These are phyloP conservation scores for Flaveria floridana DNA, from an alignment of 140 eudicot species.

Conservation along the genomic window DNA sequence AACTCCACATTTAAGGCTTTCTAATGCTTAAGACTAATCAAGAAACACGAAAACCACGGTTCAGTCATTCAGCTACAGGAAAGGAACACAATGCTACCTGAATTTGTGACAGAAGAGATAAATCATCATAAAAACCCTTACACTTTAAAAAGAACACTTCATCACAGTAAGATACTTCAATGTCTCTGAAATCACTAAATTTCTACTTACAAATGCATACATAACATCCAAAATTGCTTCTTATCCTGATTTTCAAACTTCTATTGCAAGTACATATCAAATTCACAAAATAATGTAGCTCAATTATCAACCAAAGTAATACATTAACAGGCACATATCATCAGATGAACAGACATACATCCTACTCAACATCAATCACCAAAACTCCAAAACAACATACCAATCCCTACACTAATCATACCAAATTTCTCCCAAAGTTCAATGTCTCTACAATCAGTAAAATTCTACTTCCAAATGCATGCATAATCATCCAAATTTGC, in stretches of 20 bases:
- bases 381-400: not conserved
- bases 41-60: not conserved
- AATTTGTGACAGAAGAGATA: slow-evolving; percentile 2
- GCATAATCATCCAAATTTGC: not conserved
- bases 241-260: not conserved
- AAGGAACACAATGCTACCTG: not conserved
- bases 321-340: not conserved
- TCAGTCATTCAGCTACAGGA: not conserved
- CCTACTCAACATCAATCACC: not conserved
- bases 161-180: not conserved
- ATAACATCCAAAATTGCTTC: not conserved
- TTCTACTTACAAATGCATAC: not conserved
- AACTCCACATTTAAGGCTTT: not conserved
- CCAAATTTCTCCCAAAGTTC: no score
- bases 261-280: not conserved
- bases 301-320: not conserved
- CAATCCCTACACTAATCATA: not conserved
- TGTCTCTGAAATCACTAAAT: not conserved
- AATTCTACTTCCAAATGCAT: not conserved
- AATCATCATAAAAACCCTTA: not conserved
- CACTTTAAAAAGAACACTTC: no score
- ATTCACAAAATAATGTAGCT: not conserved
- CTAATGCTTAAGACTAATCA: not conserved
- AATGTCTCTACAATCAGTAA: not conserved
- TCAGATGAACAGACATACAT: slow-evolving; percentile 7